phyloP scores from a whole-genome alignment of 345 rosid species.

The Clarkia xantiana region DNA sequence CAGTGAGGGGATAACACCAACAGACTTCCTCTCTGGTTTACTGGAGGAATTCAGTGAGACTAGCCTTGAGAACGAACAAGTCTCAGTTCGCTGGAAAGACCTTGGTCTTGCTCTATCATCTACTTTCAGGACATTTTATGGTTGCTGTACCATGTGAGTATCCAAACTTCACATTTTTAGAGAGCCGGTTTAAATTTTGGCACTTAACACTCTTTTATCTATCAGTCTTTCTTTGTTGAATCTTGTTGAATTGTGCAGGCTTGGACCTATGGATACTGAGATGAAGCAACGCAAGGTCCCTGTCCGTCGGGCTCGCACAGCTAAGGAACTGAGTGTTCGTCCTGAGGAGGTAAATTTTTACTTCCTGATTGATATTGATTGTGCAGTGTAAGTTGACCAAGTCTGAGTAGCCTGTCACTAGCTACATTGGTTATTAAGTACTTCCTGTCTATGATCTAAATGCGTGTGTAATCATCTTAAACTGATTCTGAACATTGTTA shows the following conservation, averaged over 20 bases:
- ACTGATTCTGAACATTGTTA: too few species aligned
- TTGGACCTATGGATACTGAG: conserved; percentile 85
- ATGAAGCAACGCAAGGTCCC: conserved; percentile 44
- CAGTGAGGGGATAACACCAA: conserved; percentile 41
- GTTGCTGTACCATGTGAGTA: conserved; percentile 76
- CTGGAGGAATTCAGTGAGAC: conserved; percentile 34
- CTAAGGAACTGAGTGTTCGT: conserved; percentile 35
- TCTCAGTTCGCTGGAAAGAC: conserved; percentile 53
- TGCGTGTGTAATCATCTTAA: too few species aligned
- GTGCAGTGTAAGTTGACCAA: too few species aligned
- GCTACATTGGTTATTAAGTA: too few species aligned
- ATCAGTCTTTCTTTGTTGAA: not conserved
- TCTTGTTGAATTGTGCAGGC: conserved; percentile 25
- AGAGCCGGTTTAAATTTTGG: not conserved
- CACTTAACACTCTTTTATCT: too few species aligned
- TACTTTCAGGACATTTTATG: conserved; percentile 28
- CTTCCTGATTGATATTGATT: too few species aligned
- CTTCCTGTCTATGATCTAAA: too few species aligned
- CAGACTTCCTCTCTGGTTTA: conserved; percentile 48
- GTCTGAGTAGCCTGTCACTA: too few species aligned
- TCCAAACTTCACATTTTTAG: not conserved
- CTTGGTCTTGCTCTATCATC: conserved; percentile 53
- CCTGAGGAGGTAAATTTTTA: conserved; percentile 60
- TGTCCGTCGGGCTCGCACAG: conserved; percentile 31
- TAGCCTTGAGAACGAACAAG: conserved; percentile 19